phyloP scores from a whole-genome alignment of 208 protist genomes.

The Borovskyia barvae region DNA sequence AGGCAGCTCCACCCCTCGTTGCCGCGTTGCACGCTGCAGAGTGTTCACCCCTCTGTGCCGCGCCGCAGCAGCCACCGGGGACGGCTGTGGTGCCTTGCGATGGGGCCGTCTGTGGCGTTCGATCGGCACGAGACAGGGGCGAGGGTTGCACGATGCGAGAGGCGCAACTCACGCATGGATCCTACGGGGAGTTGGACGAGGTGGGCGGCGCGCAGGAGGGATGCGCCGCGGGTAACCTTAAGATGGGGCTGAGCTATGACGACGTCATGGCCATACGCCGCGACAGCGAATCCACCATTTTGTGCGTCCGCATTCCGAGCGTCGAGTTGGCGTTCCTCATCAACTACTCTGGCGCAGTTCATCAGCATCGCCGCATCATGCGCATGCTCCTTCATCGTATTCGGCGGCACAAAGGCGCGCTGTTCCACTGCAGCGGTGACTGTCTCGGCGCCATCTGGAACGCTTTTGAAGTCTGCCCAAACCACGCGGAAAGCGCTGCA shows the following conservation, averaged over 20 bases:
- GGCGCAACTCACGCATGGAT: too few relatives aligned
- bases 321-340: conserved; percentile 67
- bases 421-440: conserved; percentile 76
- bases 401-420: conserved; percentile 60
- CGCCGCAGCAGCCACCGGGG: too few relatives aligned
- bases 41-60: too few relatives aligned
- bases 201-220: neutral
- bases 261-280: conserved; percentile 55
- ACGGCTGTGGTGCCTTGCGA: too few relatives aligned
- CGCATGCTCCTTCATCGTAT: conserved; percentile 67
- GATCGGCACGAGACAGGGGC: too few relatives aligned
- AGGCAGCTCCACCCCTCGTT: neutral
- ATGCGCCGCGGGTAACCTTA: neutral
- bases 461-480: conserved; percentile 73
- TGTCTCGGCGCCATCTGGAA: conserved; percentile 79
- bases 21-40: neutral
- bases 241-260: neutral
- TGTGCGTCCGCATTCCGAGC: conserved; percentile 57
- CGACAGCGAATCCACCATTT: conserved; percentile 58
- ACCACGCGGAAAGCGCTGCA: conserved; percentile 70
- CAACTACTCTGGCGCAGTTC: conserved; percentile 53
- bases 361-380: conserved; percentile 78
- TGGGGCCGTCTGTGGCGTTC: too few relatives aligned
- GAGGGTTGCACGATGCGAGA: too few relatives aligned
- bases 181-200: conserved; percentile 5